These are phyloP conservation scores for Colletotrichum lindemuthianum DNA, from an alignment of 2,329 filamentous ascomycete genomes.

Conservation along the genomic window DNA sequence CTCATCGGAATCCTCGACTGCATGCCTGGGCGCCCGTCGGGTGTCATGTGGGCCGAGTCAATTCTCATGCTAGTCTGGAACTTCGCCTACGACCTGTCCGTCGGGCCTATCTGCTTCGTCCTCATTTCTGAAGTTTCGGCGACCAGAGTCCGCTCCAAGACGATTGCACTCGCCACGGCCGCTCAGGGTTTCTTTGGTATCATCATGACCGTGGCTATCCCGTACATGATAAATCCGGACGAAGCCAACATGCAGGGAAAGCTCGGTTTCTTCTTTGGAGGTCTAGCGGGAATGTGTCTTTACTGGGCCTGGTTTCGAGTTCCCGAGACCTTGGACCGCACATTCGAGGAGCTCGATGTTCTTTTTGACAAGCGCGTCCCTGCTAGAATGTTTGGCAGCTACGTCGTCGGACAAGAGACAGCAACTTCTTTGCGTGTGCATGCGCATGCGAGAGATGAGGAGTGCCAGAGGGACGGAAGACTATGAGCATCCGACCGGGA, in stretches of 20 bases:
- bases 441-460: too few relatives aligned
- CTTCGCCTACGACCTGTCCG: conserved; percentile 47
- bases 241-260: conserved; percentile 50
- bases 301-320: conserved; percentile 41
- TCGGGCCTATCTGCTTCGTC: conserved; percentile 51
- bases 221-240: conserved; percentile 42
- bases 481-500: too few relatives aligned
- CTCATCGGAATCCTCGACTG: conserved; percentile 57
- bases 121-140: conserved; percentile 64
- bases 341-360: conserved; percentile 42
- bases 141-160: conserved; percentile 56
- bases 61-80: conserved; percentile 58
- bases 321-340: conserved; percentile 41
- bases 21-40: conserved; percentile 51
- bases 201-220: conserved; percentile 43
- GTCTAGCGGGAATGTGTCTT: conserved; percentile 38
- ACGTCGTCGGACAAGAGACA: conserved; percentile 9
- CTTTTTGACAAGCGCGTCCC: conserved; percentile 45
- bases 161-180: conserved; percentile 55
- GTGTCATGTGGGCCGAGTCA: conserved; percentile 58
- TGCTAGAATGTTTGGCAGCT: conserved; percentile 54
- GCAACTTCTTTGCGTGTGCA: not conserved
- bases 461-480: too few relatives aligned
- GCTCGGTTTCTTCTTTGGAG: conserved; percentile 41
- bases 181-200: conserved; percentile 52